These are phyloP conservation scores for Clonostachys solani DNA, from an alignment of 2,329 filamentous ascomycete genomes.

Conservation along the genomic window DNA sequence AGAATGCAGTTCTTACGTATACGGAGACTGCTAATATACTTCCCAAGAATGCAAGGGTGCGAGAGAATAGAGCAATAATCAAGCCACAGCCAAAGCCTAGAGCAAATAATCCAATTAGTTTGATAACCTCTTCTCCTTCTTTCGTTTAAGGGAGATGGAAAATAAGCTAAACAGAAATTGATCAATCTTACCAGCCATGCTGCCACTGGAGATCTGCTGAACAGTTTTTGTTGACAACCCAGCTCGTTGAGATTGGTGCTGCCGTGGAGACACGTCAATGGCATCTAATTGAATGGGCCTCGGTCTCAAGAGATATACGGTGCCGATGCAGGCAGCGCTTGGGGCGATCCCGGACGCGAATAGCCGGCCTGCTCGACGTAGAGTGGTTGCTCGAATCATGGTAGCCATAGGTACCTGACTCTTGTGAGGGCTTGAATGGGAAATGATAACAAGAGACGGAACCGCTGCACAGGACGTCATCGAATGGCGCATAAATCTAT, in stretches of 20 bases:
- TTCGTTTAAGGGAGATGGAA: neutral
- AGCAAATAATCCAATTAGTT: neutral
- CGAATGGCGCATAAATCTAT: too few relatives aligned
- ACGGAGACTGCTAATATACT: constrained; percentile 60
- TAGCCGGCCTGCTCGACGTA: neutral
- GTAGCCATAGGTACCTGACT: neutral
- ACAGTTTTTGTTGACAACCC: constrained; percentile 24
- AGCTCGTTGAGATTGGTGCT: constrained; percentile 5
- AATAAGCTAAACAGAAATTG: neutral
- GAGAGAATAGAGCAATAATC: constrained; percentile 65
- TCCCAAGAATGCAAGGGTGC: constrained; percentile 62
- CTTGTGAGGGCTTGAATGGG: too few relatives aligned
- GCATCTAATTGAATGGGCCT: constrained; percentile 19
- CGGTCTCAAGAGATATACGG: constrained; percentile 12
- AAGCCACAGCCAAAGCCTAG: constrained; percentile 61
- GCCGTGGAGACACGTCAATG: constrained; percentile 6
- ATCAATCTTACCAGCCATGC: constrained; percentile 39
- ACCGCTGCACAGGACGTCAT: too few relatives aligned
- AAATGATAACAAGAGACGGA: too few relatives aligned
- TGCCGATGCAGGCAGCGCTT: constrained; percentile 14
- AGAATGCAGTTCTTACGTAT: constrained; percentile 43
- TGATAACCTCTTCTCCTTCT: neutral
- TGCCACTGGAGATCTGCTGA: constrained; percentile 49
- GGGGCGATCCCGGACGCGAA: constrained; percentile 18
- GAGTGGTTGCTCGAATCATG: neutral